Conservation (phyloP, 2,329 filamentous ascomycete species). For the Trichoderma sp. region DNA sequence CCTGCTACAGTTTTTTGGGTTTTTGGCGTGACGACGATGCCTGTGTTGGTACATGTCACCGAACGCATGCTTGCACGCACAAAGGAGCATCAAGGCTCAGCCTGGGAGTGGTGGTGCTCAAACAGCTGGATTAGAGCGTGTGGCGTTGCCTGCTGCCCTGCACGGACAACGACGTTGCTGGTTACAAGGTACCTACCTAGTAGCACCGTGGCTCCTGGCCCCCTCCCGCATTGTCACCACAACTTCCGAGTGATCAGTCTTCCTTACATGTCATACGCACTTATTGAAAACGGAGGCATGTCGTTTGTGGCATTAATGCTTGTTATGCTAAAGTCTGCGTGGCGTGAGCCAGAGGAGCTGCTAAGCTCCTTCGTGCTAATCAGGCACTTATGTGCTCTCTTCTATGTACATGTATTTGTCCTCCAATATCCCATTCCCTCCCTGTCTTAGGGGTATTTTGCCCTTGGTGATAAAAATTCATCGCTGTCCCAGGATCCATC, state of each 20-base stretch:
- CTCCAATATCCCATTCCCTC: background rate
- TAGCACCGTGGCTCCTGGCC: background rate
- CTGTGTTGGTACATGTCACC: background rate
- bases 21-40: constrained; percentile 23
- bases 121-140: background rate
- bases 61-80: background rate
- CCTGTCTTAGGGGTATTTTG: background rate
- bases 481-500: background rate
- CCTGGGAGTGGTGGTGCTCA: background rate
- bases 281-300: background rate
- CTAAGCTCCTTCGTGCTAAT: background rate
- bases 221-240: background rate
- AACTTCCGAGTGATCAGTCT: constrained; percentile 3
- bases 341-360: constrained; percentile 17
- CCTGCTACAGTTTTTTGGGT: constrained; percentile 14
- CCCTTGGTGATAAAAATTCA: background rate
- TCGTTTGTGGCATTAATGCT: background rate
- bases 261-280: background rate
- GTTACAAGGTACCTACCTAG: background rate
- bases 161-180: background rate
- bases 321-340: background rate
- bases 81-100: background rate
- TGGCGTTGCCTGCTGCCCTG: background rate
- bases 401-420: constrained; percentile 5
- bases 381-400: background rate